phyloP scores from a whole-genome alignment of 2,329 filamentous ascomycete genomes.

The Raffaelea deltoideospora region DNA sequence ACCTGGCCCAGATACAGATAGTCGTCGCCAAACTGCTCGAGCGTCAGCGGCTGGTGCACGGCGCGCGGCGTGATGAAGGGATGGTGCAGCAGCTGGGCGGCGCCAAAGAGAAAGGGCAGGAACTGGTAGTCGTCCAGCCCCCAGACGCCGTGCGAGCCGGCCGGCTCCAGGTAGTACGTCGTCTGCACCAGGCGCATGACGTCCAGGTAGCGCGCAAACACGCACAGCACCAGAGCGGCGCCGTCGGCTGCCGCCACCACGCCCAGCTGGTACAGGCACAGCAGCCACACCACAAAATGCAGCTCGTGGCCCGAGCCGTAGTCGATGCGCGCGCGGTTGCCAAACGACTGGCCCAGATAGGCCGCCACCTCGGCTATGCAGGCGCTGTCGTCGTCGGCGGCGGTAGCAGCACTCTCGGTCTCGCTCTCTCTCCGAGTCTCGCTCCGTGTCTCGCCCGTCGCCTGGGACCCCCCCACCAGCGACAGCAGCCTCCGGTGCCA shows the following conservation, averaged over 20 bases:
- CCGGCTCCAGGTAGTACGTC: constrained; percentile 92
- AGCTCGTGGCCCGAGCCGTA: constrained; percentile 96
- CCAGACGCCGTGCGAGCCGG: constrained; percentile 95
- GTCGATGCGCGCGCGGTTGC: constrained; percentile 76
- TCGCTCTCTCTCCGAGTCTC: neutral
- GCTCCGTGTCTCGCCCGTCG: neutral
- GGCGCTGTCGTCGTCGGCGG: constrained; percentile 11
- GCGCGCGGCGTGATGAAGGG: constrained; percentile 61
- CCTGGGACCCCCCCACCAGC: neutral
- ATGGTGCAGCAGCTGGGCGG: constrained; percentile 76
- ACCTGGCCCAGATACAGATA: constrained; percentile 91
- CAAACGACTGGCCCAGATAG: constrained; percentile 74
- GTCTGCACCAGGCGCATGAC: constrained; percentile 81
- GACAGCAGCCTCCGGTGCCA: constrained; percentile 54
- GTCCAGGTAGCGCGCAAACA: constrained; percentile 69
- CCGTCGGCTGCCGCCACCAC: constrained; percentile 53
- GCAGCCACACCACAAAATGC: constrained; percentile 91
- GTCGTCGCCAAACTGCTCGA: constrained; percentile 73
- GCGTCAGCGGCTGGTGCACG: constrained; percentile 75
- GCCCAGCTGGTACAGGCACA: constrained; percentile 75
- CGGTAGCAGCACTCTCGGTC: neutral
- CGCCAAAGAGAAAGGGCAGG: constrained; percentile 86
- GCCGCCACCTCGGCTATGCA: constrained; percentile 58
- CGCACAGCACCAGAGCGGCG: constrained; percentile 54
- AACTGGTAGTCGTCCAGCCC: constrained; percentile 97